A percentile compares a stretch with the other conserved stretches of the same genome.
These are phyloP conservation scores for Penicillium diatomitis DNA, from an alignment of 495 filamentous ascomycete species.

Conservation along the genomic window DNA sequence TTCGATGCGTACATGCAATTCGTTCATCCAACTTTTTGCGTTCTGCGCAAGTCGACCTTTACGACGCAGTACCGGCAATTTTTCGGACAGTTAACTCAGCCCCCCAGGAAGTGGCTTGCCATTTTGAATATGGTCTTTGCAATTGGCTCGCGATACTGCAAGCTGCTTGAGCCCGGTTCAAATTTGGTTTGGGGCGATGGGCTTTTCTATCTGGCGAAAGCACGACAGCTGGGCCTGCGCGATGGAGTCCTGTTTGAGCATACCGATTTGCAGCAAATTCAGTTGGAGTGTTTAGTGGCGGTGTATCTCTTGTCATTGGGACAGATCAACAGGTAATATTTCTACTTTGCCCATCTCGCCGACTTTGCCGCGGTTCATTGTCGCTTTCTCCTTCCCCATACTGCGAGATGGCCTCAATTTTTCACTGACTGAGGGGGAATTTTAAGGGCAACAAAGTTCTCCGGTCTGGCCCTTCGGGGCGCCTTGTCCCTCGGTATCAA, in stretches of 20 bases:
- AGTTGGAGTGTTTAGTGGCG: constrained; percentile 43
- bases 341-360: too few relatives aligned
- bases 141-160: constrained; percentile 41
- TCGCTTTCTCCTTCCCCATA: too few relatives aligned
- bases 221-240: constrained; percentile 43
- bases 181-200: constrained; percentile 35
- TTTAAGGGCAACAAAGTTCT: constrained; percentile 50
- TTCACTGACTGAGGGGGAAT: neutral
- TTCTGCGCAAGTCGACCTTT: constrained; percentile 38
- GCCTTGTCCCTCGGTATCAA: constrained; percentile 53
- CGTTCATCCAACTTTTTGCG: constrained; percentile 49
- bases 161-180: constrained; percentile 35
- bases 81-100: constrained; percentile 12
- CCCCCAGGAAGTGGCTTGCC: constrained; percentile 43
- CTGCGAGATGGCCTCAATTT: neutral
- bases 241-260: constrained; percentile 43
- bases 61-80: constrained; percentile 33
- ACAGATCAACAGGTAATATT: constrained; percentile 49
- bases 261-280: constrained; percentile 51
- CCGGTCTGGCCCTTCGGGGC: constrained; percentile 49
- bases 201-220: constrained; percentile 47
- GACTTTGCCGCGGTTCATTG: too few relatives aligned
- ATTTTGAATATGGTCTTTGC: constrained; percentile 60
- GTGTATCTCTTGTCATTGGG: constrained; percentile 51
- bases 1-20: constrained; percentile 46